Base-by-base conservation (phyloP, 78 protist genomes). In the Dictyostelium intermedium region DNA sequence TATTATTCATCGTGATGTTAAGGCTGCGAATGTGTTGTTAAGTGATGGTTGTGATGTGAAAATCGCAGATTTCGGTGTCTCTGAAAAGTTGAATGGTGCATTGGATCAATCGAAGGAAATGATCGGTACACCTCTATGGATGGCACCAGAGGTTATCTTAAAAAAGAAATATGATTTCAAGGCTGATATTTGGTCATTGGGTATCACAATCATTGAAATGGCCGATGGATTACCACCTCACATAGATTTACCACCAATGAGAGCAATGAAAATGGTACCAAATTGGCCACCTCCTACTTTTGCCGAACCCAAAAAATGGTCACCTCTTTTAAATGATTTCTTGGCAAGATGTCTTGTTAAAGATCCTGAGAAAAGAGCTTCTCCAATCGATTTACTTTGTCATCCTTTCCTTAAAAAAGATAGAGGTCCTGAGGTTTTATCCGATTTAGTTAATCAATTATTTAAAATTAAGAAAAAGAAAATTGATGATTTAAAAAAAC, bases 41-140 rank as follows among this genome's bases (percentile, higher is more conserved):
- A 20, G 82, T 11, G 95, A 60, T 14, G 23, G 32, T 5, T 98
- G 98, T 18, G 86, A 73, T 5, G 97, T 97, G 20, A 98, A 97
- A 84, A 87, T 98, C 6, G 98, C 99, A 41, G 99, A 98, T 70
- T 98, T 98, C 82, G 99, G 99, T 30, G 99, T 98, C 1, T 81
- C 95, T 7, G 97, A 97, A 27, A 89, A 89, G 14, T 47, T 89
- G 34, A 78, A 34, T 70, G 66, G 61, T 32, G 43, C 76, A 60
- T 79, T 73, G 27, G 87, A 80, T 70, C 94, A 89, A 70, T 80
- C 94, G 3, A 78, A 89, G 34, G 94, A 89, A 35, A 89, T 89
- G 94, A 89, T 89, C 53, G 94, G 94, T 32, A 89, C 94, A 50
- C 94, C 98, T 14, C 56, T 92, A 25, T 97, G 97, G 97, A 97